Evolutionary conservation across 2,329 filamentous ascomycete species (phyloP).

Genomic region (Hypoxylon sp.): DNA sequence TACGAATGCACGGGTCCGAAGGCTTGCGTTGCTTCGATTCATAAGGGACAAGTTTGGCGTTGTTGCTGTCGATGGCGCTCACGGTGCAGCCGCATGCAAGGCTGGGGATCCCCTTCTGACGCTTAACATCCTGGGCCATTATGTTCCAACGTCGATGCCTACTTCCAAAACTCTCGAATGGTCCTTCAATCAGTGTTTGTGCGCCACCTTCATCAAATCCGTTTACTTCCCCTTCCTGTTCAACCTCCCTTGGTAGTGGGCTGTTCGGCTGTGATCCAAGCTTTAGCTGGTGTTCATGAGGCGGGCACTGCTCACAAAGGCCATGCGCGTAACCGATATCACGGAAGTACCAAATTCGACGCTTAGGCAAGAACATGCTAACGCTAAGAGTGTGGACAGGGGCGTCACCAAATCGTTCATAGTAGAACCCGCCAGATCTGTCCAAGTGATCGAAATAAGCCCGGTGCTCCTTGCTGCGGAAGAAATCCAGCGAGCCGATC

Average conservation of each 20-base stretch:
- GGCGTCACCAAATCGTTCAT: constrained; percentile 63
- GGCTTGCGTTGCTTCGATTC: constrained; percentile 65
- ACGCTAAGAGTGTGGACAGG: constrained; percentile 69
- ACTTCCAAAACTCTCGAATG: constrained; percentile 50
- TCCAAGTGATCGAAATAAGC: constrained; percentile 67
- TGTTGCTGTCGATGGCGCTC: constrained; percentile 61
- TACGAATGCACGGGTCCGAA: constrained; percentile 62
- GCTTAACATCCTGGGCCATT: constrained; percentile 58
- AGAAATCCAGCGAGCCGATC: constrained; percentile 67
- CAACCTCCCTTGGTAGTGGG: constrained; percentile 18
- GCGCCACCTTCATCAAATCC: neutral
- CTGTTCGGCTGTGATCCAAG: constrained; percentile 38
- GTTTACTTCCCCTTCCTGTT: constrained; percentile 14
- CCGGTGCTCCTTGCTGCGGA: constrained; percentile 63
- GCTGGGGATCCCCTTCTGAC: constrained; percentile 55
- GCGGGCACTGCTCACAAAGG: constrained; percentile 60
- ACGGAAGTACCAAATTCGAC: constrained; percentile 66
- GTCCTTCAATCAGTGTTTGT: neutral
- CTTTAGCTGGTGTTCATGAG: constrained; percentile 46
- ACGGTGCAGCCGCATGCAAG: constrained; percentile 61
- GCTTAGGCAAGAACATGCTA: constrained; percentile 67
- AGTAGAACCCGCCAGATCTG: constrained; percentile 63
- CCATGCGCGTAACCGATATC: constrained; percentile 63
- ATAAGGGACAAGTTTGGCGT: constrained; percentile 63
- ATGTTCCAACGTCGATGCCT: constrained; percentile 57